A percentile compares a stretch with the other conserved stretches of the same genome.
These are phyloP conservation scores for Pichia phayaonensis DNA, from an alignment of 805 yeast genomes.

Conservation along the genomic window DNA sequence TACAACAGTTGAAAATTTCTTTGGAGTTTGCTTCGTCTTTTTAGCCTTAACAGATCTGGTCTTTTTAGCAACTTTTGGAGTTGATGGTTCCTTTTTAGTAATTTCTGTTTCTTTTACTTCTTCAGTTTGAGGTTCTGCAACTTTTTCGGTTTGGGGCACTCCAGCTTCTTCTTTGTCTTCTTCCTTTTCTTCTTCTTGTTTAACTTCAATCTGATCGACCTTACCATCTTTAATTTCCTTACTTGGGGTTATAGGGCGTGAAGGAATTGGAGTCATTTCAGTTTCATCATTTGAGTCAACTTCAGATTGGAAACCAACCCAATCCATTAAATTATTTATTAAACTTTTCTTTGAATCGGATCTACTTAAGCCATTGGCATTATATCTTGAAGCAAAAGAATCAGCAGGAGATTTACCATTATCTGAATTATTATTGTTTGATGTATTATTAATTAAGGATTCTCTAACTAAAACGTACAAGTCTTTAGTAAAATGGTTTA, in stretches of 20 bases:
- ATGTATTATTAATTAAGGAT: slow-evolving; percentile 32
- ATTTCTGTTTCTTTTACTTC: not conserved
- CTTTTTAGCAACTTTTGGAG: not conserved
- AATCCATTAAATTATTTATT: slow-evolving; percentile 29
- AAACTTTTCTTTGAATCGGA: slow-evolving; percentile 19
- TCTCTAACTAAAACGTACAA: slow-evolving; percentile 80
- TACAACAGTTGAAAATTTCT: slow-evolving; percentile 2
- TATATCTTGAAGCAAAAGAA: slow-evolving; percentile 57
- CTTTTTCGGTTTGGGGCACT: too few relatives aligned
- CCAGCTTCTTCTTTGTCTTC: not conserved
- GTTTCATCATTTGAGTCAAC: slow-evolving; percentile 15
- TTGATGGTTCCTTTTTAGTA: not conserved
- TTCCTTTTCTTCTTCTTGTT: not conserved
- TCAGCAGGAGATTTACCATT: slow-evolving; percentile 46
- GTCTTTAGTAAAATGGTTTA: slow-evolving; percentile 71
- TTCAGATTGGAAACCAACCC: slow-evolving; percentile 28
- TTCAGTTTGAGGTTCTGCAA: not conserved
- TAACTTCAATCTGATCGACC: not conserved
- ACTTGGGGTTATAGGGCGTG: not conserved
- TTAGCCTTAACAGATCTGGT: not conserved
- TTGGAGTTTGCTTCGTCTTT: not conserved
- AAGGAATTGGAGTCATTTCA: not conserved
- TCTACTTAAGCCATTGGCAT: slow-evolving; percentile 41
- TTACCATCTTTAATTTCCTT: not conserved
- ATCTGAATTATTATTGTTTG: slow-evolving; percentile 2